phyloP scores from a whole-genome alignment of 495 filamentous ascomycete genomes.

The Lineolata rhizophorae region DNA sequence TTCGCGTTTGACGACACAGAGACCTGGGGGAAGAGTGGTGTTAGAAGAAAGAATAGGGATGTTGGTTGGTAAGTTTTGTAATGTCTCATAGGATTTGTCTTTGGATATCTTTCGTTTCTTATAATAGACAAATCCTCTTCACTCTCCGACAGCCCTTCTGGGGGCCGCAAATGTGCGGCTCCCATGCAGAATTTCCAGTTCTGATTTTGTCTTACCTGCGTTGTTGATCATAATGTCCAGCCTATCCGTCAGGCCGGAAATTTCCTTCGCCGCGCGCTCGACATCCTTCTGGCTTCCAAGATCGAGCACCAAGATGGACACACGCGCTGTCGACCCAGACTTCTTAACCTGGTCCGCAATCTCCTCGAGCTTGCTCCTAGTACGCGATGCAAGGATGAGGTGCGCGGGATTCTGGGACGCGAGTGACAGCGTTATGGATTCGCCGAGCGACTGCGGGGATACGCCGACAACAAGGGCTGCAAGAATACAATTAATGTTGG shows the following conservation, averaged over 20 bases:
- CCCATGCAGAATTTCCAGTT: no score
- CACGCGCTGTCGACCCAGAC: slow-evolving; percentile 15
- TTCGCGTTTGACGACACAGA: background rate
- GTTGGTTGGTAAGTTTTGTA: no score
- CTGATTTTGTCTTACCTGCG: slow-evolving; percentile 7
- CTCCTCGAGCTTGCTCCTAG: slow-evolving; percentile 24
- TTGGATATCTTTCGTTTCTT: no score
- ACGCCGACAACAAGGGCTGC: slow-evolving; percentile 19
- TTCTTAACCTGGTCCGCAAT: slow-evolving; percentile 21
- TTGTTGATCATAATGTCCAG: slow-evolving; percentile 12
- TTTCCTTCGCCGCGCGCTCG: slow-evolving; percentile 21
- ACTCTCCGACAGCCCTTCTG: no score
- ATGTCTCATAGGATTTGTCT: no score
- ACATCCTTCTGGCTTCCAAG: slow-evolving; percentile 24
- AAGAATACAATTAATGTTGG: background rate
- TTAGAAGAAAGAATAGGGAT: no score
- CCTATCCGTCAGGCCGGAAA: slow-evolving; percentile 15
- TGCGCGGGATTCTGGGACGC: slow-evolving; percentile 28
- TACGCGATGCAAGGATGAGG: slow-evolving; percentile 33
- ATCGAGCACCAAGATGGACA: slow-evolving; percentile 23
- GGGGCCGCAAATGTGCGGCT: no score
- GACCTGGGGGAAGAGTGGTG: no score
- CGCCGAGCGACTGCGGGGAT: slow-evolving; percentile 29
- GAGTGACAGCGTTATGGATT: slow-evolving; percentile 27
- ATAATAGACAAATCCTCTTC: no score